phyloP scores from a whole-genome alignment of 768 basidiomycete species.

The Sporobolomyces phaffii region DNA sequence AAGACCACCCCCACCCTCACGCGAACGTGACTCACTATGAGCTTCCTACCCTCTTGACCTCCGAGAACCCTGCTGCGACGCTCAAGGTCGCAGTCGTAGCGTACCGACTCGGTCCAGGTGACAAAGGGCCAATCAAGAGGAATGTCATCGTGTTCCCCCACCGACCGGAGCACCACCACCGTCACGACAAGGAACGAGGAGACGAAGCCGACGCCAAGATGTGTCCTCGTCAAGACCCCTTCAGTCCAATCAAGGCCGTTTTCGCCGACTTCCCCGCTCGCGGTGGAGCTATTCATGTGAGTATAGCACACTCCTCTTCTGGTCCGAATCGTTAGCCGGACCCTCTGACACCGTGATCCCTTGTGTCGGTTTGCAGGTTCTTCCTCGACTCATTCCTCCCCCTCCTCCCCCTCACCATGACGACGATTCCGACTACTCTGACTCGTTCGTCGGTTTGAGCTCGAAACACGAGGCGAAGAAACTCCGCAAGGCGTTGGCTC shows the following conservation, averaged over 20 bases:
- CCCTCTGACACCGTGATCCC: neutral
- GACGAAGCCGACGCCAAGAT: constrained; percentile 5
- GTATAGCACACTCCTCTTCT: constrained; percentile 5
- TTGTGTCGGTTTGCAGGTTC: neutral
- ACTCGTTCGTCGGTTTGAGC: neutral
- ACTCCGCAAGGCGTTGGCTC: constrained; percentile 6
- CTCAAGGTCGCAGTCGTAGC: constrained; percentile 36
- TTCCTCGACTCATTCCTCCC: constrained; percentile 28
- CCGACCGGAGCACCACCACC: neutral
- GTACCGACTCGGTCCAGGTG: constrained; percentile 28
- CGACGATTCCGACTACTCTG: neutral
- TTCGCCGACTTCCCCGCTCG: constrained; percentile 47
- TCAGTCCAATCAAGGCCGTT: constrained; percentile 45
- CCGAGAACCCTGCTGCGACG: constrained; percentile 28
- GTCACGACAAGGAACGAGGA: constrained; percentile 2
- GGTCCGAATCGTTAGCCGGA: neutral
- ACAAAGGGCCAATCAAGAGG: constrained; percentile 35
- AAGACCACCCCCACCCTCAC: constrained; percentile 2
- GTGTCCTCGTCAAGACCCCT: constrained; percentile 39
- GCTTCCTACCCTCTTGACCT: constrained; percentile 39
- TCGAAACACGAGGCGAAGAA: constrained; percentile 8
- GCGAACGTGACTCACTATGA: constrained; percentile 37
- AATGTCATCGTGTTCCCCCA: constrained; percentile 31
- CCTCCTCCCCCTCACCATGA: constrained; percentile 34
- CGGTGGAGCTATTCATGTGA: constrained; percentile 48